Evolutionary conservation across 176 grass and related monocot species (phyloP).

Genomic region (Oryza glumipatula): DNA sequence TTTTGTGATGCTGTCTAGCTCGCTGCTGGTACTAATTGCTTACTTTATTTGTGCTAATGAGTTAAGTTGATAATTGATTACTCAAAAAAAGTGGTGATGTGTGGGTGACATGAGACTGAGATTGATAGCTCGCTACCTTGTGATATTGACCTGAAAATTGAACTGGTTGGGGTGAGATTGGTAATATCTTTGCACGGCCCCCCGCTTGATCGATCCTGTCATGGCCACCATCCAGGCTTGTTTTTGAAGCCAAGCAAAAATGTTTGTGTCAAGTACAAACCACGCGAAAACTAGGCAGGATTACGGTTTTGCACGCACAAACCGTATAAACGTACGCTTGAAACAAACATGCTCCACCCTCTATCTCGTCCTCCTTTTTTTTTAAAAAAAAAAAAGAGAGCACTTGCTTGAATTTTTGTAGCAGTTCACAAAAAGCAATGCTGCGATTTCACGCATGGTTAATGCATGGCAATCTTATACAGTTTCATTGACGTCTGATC

Average conservation of each 20-base stretch:
- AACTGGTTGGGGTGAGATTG: neutral
- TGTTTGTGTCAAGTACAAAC: neutral
- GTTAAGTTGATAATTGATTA: neutral
- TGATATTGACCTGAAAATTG: constrained; percentile 27
- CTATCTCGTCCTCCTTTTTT: neutral
- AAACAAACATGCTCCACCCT: neutral
- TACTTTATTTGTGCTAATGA: neutral
- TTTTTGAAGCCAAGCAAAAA: constrained; percentile 18
- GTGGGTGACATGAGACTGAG: constrained; percentile 1
- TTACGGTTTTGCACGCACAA: neutral
- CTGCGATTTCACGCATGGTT: neutral
- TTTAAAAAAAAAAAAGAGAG: neutral
- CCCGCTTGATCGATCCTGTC: constrained; percentile 29
- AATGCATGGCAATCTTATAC: constrained; percentile 8
- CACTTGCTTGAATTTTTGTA: neutral
- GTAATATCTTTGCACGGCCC: constrained; percentile 5
- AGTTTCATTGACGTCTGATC: constrained; percentile 31
- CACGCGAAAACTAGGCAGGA: neutral
- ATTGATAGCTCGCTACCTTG: constrained; percentile 17
- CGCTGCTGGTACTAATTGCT: neutral
- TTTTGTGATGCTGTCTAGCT: neutral
- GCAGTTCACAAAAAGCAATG: neutral
- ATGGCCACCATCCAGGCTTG: constrained; percentile 38
- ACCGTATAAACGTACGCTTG: neutral
- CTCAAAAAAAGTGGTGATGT: constrained; percentile 26